phyloP scores from a whole-genome alignment of 441 rosid species.

The Aquilaria agallochum region DNA sequence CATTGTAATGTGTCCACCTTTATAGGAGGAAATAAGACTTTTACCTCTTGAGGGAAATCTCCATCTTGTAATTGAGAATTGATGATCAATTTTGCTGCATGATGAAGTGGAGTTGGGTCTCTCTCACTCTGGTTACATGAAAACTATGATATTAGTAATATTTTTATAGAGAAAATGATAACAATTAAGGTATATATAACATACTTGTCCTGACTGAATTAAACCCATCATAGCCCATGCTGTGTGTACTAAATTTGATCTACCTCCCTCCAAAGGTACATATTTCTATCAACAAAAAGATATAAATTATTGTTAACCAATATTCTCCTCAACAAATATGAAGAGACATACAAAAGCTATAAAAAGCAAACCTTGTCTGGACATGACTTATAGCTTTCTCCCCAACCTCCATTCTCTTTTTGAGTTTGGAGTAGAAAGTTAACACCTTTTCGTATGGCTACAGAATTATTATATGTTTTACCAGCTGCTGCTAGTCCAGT shows the following conservation, averaged over 20 bases:
- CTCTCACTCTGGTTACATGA: constrained; percentile 37
- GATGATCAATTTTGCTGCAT: constrained; percentile 55
- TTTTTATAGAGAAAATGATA: no score
- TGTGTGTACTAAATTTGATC: constrained; percentile 68
- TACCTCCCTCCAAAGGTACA: constrained; percentile 46
- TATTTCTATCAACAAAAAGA: constrained; percentile 35
- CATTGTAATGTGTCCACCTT: no score
- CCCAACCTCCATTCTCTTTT: constrained; percentile 66
- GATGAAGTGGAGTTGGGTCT: constrained; percentile 61
- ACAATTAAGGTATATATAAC: no score
- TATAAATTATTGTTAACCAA: not conserved
- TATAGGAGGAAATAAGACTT: not conserved
- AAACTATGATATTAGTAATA: no score
- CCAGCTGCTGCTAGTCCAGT: constrained; percentile 54
- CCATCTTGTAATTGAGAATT: constrained; percentile 64
- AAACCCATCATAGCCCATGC: constrained; percentile 74
- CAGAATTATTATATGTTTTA: constrained; percentile 42
- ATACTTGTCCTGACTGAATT: constrained; percentile 59
- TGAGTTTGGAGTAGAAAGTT: constrained; percentile 56
- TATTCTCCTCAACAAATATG: not conserved
- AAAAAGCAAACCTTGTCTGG: constrained; percentile 45
- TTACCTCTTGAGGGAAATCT: constrained; percentile 70
- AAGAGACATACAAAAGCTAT: not conserved
- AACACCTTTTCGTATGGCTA: constrained; percentile 50
- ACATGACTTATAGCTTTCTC: constrained; percentile 70